Percentiles rank a stretch among this genome's conserved stretches.
These are phyloP conservation scores for Ophiostoma angusticollis DNA, from an alignment of 2,329 filamentous ascomycete species.

Conservation along the genomic window DNA sequence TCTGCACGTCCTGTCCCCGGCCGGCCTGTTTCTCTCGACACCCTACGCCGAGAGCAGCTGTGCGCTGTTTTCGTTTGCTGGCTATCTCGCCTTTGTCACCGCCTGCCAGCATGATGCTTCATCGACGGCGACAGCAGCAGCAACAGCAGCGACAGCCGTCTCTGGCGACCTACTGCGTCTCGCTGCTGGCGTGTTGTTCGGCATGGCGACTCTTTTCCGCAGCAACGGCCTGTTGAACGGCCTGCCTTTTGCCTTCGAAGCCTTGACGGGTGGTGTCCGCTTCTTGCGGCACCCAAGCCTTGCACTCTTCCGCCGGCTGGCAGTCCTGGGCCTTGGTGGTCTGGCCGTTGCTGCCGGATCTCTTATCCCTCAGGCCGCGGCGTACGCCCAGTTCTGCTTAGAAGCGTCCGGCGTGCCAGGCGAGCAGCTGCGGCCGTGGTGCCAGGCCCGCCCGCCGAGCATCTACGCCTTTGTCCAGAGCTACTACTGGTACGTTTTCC, in stretches of 20 bases:
- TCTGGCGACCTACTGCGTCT: conserved; percentile 40
- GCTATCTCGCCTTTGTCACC: conserved; percentile 54
- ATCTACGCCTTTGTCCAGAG: conserved; percentile 85
- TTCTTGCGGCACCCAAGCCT: conserved; percentile 23
- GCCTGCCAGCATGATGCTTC: conserved; percentile 24
- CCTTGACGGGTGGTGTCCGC: conserved; percentile 29
- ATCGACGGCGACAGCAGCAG: conserved; percentile 16
- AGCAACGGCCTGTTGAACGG: conserved; percentile 83
- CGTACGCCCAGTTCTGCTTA: conserved; percentile 59
- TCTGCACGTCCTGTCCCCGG: conserved; percentile 75
- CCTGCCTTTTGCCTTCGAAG: conserved; percentile 56
- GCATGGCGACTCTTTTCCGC: conserved; percentile 58
- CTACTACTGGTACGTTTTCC: conserved; percentile 64
- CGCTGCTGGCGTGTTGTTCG: conserved; percentile 55
- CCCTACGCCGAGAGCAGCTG: conserved; percentile 76
- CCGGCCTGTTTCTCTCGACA: conserved; percentile 77
- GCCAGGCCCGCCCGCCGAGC: conserved; percentile 57
- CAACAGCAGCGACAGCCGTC: conserved; percentile 11
- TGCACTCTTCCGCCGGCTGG: conserved; percentile 36
- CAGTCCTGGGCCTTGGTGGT: conserved; percentile 53
- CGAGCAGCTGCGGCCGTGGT: conserved; percentile 55
- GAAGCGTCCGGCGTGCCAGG: conserved; percentile 14
- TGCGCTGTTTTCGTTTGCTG: conserved; percentile 62
- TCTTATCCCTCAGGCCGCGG: conserved; percentile 58
- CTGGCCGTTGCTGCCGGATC: conserved; percentile 54